Base-by-base conservation (phyloP, 202 grass and related monocot genomes). In the Sporobolus alterniflorus region DNA sequence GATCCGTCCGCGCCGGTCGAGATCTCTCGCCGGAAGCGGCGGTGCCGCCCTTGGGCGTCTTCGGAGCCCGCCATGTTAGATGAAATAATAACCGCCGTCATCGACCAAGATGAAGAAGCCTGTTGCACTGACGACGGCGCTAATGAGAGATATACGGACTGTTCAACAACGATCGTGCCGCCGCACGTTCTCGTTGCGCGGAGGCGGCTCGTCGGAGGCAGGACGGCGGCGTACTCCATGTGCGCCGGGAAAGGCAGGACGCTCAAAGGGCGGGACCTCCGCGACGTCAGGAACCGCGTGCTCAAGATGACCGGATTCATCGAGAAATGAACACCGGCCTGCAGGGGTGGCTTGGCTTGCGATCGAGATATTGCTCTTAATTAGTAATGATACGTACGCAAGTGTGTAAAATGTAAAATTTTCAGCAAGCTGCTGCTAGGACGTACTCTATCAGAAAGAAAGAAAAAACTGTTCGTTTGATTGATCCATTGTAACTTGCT, bases 221-320 rank as follows among this genome's bases (percentile, higher is more conserved):
- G 76, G 44, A 90, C 80, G 80, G 88, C 74, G 33, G 88, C 84
- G 32, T 92, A 87, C 88, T 94, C 92, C 48, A 91, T 94, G 76
- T 92, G 89, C 67, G 71, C 82, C 39, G 92, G 92, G 15, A 92
- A 94, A 43, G 92, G 92, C 42, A 85, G 92, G 77, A 94, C 92
- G 65, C 92, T 94, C 31, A 88, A 91, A 90, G 92, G 92, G 12
- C 31, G 92, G 41, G 92, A 94, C 83, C 84, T 94, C 54, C 40
- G 90, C 28, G 74, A 87, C 28, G 79, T 94, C 77, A 90, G 92
- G 62, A 90, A 94, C 69, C 56, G 64, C n/a, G 90, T 90, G 21
- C 88, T 92, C 80, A 76, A 39, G 82, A 88, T 94, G 89, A 94
- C 92, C 51, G 89, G 92, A 59, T 94, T 92, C 83, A 92, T 94